Base-by-base conservation (phyloP, 192 early-diverging fungal genomes). In the Gonapodya prolifera region DNA sequence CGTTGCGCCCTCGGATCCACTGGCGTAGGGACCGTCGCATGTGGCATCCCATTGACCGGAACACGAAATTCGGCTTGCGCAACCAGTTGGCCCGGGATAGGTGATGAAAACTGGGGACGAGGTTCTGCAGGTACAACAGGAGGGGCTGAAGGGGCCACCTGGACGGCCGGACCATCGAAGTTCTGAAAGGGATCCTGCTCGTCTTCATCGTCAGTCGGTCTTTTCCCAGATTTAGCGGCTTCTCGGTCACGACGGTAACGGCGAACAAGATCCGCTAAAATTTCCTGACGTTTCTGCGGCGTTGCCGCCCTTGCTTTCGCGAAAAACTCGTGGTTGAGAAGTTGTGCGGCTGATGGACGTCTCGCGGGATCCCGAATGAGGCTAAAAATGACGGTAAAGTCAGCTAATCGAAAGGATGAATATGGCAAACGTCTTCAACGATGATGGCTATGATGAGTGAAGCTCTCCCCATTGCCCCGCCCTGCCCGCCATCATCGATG, bases 241-340 rank as follows among this genome's bases (percentile, higher is more conserved):
- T 73, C 71, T 2, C 71, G 71, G 71, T 73, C 71, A 8, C 32
- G 2, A 32, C 71, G 71, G 31, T 73, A 73, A 18, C 32, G 18
- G 31, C 2, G 28, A 18, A 73, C 77, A 16, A 78, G 75, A 31
- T 77, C 75, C 23, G 77, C 77, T 31, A 78, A 34, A 30, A 75
- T 69, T 34, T 45, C 77, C 69, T 78, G 32, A 34, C 75, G 71
- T 29, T 32, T 73, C 8, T 73, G 28, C 8, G 16, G 71, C 8
- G 28, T 32, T 2, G 32, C 32, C 2, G 16, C 73, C 2, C 35
- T 70, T 0, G 87, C 87, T 75, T 83, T 86, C 0, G 69, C 78
- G 77, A 90, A 78, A 76, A 89, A 90, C 31, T 88, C 88, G 75
- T 90, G 89, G 34, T 90, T 79, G 31, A 90, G 80, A 33, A 88